Conservation (phyloP, 148 eudicot species). For the Salicornia ramosissima region DNA sequence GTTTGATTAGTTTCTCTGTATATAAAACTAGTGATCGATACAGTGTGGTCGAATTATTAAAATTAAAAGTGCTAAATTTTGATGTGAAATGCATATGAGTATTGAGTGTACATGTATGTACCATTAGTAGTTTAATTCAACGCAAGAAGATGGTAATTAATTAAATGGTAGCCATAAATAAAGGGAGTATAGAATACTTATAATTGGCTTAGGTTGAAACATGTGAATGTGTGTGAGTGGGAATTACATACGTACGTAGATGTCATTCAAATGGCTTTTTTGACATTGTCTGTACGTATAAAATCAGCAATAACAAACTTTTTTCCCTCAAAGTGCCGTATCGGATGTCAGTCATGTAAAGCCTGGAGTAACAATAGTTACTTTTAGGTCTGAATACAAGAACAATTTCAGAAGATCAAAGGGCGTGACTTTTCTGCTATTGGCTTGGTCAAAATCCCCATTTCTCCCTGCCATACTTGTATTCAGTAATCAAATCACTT, state of each 20-base stretch:
- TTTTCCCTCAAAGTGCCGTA: constrained; percentile 9
- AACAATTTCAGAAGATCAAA: background rate
- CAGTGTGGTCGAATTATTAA: too few species aligned
- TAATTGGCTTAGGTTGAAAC: background rate
- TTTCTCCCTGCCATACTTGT: background rate
- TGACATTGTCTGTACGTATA: constrained; percentile 14
- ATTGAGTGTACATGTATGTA: constrained; percentile 6
- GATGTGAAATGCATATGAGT: too few species aligned
- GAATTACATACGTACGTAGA: background rate
- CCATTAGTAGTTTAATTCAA: background rate
- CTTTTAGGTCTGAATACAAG: constrained; percentile 24
- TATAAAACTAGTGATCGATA: too few species aligned
- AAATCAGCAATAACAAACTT: background rate
- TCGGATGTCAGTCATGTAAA: constrained; percentile 25
- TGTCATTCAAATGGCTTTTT: constrained; percentile 16
- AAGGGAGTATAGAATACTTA: too few species aligned
- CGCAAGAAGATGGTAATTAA: background rate
- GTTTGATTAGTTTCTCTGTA: too few species aligned
- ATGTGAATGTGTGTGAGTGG: background rate
- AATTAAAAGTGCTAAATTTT: too few species aligned
- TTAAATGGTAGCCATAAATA: too few species aligned
- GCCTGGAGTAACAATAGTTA: constrained; percentile 13
- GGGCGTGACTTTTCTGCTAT: constrained; percentile 10
- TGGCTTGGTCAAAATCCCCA: constrained; percentile 22
- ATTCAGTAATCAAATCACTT: constrained; percentile 14